phyloP scores from a whole-genome alignment of 169 alveolate genomes.

The Neospora caninum region DNA sequence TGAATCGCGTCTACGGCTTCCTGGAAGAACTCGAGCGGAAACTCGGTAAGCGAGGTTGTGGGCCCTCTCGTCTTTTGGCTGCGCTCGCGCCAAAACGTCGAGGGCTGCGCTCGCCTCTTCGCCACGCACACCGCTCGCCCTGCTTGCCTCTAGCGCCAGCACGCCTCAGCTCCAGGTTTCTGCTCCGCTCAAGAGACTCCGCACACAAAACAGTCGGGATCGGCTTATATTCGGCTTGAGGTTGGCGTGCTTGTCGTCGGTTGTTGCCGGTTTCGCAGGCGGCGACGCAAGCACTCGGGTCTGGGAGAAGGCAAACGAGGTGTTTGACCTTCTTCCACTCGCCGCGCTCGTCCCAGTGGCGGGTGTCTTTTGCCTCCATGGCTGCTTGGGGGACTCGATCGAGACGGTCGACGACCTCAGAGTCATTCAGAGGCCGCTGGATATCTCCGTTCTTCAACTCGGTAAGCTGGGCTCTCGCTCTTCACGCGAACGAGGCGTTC shows the following conservation, averaged over 20 bases:
- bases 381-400: slow-evolving; percentile 43
- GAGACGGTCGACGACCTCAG: background rate
- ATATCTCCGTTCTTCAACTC: background rate
- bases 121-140: no score
- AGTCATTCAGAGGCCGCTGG: slow-evolving; percentile 7
- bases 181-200: no score
- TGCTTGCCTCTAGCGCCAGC: no score
- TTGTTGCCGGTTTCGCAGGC: background rate
- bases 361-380: slow-evolving; percentile 26
- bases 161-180: no score
- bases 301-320: slow-evolving; percentile 27
- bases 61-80: no score
- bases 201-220: no score
- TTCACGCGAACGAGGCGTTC: background rate
- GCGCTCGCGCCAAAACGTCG: no score
- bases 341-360: slow-evolving; percentile 33
- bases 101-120: no score
- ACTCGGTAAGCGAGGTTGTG: no score
- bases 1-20: slow-evolving; percentile 41
- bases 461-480: slow-evolving; percentile 34
- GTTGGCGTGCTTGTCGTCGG: background rate
- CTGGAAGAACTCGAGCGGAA: background rate
- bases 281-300: background rate
- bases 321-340: slow-evolving; percentile 36
- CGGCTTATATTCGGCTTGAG: no score